These are phyloP conservation scores for Pichia heedii DNA, from an alignment of 805 yeast species.

Conservation along the genomic window DNA sequence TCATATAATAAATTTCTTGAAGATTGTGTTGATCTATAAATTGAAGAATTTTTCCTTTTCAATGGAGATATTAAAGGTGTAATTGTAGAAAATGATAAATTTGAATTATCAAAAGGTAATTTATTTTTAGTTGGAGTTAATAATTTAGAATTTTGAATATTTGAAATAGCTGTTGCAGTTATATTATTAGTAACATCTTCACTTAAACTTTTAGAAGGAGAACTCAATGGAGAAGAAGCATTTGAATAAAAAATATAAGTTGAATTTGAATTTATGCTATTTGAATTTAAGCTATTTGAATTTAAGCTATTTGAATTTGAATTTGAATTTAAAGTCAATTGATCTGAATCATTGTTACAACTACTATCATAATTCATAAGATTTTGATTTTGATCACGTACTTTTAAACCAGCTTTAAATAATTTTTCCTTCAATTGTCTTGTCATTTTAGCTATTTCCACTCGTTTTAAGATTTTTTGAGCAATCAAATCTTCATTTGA, in stretches of 20 bases:
- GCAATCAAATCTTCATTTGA: conserved; percentile 33
- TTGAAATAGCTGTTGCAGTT: conserved; percentile 15
- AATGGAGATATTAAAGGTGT: conserved; percentile 19
- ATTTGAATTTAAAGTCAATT: not conserved
- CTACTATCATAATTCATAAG: not conserved
- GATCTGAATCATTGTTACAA: not conserved
- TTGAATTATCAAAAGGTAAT: not conserved
- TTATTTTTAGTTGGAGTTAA: conserved; percentile 9
- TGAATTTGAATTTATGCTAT: too few relatives aligned
- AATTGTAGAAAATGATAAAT: conserved; percentile 3
- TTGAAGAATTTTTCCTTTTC: conserved; percentile 19
- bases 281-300: too few relatives aligned
- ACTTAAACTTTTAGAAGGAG: conserved; percentile 13
- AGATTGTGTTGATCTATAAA: conserved; percentile 6
- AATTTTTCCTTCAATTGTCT: conserved; percentile 35
- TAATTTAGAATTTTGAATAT: conserved; percentile 10
- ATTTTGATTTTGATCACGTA: conserved; percentile 22
- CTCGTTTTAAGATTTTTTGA: conserved; percentile 36
- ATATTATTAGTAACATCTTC: conserved; percentile 11
- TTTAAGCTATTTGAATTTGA: not conserved
- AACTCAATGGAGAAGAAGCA: conserved; percentile 10
- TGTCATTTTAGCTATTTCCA: conserved; percentile 37
- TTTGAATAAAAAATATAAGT: not conserved
- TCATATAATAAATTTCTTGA: conserved; percentile 1
- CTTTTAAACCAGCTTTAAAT: conserved; percentile 33